Conservation (phyloP, 352 stramenopile genomes). For the Phytophthora kernoviae region DNA sequence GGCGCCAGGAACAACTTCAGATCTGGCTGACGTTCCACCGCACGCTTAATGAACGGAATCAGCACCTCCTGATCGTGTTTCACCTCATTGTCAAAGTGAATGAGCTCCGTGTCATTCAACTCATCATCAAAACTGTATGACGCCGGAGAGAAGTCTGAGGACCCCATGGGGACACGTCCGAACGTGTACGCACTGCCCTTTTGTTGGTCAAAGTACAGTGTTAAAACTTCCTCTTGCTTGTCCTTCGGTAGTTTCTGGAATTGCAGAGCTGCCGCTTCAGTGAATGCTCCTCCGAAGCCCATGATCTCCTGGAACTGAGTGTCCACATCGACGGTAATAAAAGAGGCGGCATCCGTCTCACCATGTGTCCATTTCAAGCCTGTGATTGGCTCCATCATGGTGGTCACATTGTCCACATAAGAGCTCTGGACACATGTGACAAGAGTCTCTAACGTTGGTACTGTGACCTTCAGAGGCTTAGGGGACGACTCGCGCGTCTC, state of each 20-base stretch:
- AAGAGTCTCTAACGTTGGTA: background rate
- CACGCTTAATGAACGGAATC: conserved; percentile 87
- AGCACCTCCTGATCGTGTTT: conserved; percentile 78
- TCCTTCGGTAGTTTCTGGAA: conserved; percentile 78
- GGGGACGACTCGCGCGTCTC: conserved; percentile 12
- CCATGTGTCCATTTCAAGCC: conserved; percentile 49
- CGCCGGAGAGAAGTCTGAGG: conserved; percentile 84
- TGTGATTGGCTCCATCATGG: conserved; percentile 57
- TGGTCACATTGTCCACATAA: conserved; percentile 50
- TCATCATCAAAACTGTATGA: conserved; percentile 91
- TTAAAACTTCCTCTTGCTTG: conserved; percentile 86
- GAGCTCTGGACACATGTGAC: conserved; percentile 68
- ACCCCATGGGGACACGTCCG: conserved; percentile 91
- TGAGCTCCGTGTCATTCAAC: conserved; percentile 64
- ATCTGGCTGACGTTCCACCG: conserved; percentile 55
- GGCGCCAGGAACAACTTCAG: conserved; percentile 89
- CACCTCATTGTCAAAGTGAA: conserved; percentile 81
- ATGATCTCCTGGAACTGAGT: conserved; percentile 79
- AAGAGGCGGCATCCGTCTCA: conserved; percentile 22
- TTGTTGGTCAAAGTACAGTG: conserved; percentile 87
- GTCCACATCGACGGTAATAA: conserved; percentile 56
- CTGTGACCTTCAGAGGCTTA: conserved; percentile 4
- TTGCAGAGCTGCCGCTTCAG: conserved; percentile 88
- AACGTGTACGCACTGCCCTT: conserved; percentile 87
- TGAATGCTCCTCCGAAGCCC: conserved; percentile 93